Conservation (phyloP, 352 stramenopile genomes). For the Pythium brachiatum region DNA sequence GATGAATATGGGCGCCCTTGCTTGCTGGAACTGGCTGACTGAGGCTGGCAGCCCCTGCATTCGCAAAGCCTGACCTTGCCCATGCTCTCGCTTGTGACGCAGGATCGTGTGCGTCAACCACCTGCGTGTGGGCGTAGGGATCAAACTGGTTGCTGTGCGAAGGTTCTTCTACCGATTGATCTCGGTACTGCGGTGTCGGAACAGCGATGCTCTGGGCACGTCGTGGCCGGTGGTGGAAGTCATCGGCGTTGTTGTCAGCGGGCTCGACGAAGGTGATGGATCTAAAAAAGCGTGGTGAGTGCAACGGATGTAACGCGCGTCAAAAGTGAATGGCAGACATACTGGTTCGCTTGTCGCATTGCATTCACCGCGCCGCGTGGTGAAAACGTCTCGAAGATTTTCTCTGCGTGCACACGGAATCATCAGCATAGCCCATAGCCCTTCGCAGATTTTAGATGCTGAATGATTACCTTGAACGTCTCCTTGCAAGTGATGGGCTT, state of each 20-base stretch:
- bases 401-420: slow-evolving; percentile 28
- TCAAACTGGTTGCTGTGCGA: background rate
- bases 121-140: slow-evolving; percentile 13
- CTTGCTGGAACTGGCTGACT: background rate
- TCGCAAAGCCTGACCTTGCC: slow-evolving; percentile 12
- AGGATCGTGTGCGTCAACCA: background rate
- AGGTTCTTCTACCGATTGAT: background rate
- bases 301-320: too few relatives aligned
- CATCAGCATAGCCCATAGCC: background rate
- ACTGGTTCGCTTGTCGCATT: slow-evolving; percentile 49
- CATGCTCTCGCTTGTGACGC: slow-evolving; percentile 2
- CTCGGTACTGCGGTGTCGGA: slow-evolving; percentile 6
- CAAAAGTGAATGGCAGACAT: too few relatives aligned
- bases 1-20: background rate
- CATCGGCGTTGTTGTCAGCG: slow-evolving; percentile 10
- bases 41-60: background rate
- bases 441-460: background rate
- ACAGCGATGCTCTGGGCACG: slow-evolving; percentile 13
- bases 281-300: slow-evolving; percentile 5
- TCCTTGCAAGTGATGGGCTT: slow-evolving; percentile 32
- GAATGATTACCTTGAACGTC: slow-evolving; percentile 37
- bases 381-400: slow-evolving; percentile 64
- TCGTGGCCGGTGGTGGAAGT: slow-evolving; percentile 4
- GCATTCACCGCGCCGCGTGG: slow-evolving; percentile 39
- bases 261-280: slow-evolving; percentile 14